Evolutionary conservation across 768 basidiomycete genomes (phyloP).

Genomic region (Agaricus subrufescens): DNA sequence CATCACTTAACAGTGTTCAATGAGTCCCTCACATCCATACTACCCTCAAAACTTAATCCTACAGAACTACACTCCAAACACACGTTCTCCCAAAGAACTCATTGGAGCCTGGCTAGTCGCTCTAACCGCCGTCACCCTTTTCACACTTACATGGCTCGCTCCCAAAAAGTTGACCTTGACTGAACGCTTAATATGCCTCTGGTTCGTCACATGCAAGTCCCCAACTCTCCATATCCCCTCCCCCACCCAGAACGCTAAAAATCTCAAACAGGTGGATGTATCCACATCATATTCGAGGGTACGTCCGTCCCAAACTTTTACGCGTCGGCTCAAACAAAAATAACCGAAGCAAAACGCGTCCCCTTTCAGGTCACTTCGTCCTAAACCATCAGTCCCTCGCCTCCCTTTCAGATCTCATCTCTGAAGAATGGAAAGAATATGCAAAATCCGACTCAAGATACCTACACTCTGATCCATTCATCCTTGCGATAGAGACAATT

Average conservation of each 20-base stretch:
- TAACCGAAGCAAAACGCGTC: neutral
- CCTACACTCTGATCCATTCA: constrained; percentile 11
- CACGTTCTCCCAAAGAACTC: constrained; percentile 3
- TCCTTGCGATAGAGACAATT: constrained; percentile 6
- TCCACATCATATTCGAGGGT: constrained; percentile 13
- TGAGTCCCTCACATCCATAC: constrained; percentile 7
- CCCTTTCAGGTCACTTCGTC: constrained; percentile 9
- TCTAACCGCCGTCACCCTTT: neutral
- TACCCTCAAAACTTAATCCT: constrained; percentile 5
- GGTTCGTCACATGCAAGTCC: constrained; percentile 9
- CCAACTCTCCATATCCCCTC: no score
- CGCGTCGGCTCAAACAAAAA: neutral
- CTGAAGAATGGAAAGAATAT: constrained; percentile 14
- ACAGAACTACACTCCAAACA: constrained; percentile 6
- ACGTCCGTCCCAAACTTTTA: neutral
- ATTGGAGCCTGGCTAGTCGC: constrained; percentile 8
- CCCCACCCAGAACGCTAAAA: neutral
- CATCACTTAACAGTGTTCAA: neutral
- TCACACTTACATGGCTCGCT: constrained; percentile 7
- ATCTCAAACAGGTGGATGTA: constrained; percentile 7
- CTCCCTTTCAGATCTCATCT: constrained; percentile 6
- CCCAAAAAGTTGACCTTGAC: constrained; percentile 1
- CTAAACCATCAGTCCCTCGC: constrained; percentile 8
- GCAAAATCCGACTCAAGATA: constrained; percentile 12
- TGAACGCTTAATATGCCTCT: constrained; percentile 8